These are phyloP conservation scores for Phragmites australis DNA, from an alignment of 176 grass and related monocot species.

Conservation along the genomic window DNA sequence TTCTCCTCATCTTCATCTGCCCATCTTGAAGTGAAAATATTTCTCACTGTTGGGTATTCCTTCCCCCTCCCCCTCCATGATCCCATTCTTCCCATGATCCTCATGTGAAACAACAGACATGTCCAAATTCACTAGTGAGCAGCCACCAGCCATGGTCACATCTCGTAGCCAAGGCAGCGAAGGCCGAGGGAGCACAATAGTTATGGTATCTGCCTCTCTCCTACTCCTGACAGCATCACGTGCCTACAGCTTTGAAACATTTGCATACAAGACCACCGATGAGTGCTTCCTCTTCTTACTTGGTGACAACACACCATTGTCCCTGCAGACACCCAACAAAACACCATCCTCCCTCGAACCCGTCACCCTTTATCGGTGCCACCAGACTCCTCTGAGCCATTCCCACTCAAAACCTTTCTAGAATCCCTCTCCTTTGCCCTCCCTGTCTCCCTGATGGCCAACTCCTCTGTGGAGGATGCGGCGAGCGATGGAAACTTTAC, in stretches of 20 bases:
- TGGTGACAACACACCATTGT: slow-evolving; percentile 1
- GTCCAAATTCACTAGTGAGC: slow-evolving; percentile 29
- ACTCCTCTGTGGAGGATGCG: slow-evolving; percentile 18
- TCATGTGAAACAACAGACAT: slow-evolving; percentile 41
- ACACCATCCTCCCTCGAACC: slow-evolving; percentile 28
- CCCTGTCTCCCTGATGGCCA: slow-evolving; percentile 7
- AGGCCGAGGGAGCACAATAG: slow-evolving; percentile 14
- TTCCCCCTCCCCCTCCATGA: slow-evolving; percentile 55
- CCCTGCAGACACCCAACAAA: neutral
- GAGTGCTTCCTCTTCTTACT: slow-evolving; percentile 75
- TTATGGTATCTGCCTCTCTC: neutral
- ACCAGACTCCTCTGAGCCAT: slow-evolving; percentile 53
- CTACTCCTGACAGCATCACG: slow-evolving; percentile 8
- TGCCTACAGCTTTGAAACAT: slow-evolving; percentile 35
- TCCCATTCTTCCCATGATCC: neutral
- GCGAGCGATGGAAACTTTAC: slow-evolving; percentile 24
- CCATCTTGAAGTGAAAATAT: slow-evolving; percentile 84
- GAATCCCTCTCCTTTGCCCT: slow-evolving; percentile 61
- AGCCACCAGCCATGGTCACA: neutral
- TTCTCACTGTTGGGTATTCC: slow-evolving; percentile 40
- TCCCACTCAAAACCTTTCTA: slow-evolving; percentile 58
- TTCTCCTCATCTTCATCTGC: slow-evolving; percentile 55
- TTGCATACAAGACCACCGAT: slow-evolving; percentile 52
- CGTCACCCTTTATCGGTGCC: slow-evolving; percentile 21
- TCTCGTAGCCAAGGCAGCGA: slow-evolving; percentile 14